Base-by-base conservation (phyloP, 1,139 yeast genomes). In the Suhomyces maxii region DNA sequence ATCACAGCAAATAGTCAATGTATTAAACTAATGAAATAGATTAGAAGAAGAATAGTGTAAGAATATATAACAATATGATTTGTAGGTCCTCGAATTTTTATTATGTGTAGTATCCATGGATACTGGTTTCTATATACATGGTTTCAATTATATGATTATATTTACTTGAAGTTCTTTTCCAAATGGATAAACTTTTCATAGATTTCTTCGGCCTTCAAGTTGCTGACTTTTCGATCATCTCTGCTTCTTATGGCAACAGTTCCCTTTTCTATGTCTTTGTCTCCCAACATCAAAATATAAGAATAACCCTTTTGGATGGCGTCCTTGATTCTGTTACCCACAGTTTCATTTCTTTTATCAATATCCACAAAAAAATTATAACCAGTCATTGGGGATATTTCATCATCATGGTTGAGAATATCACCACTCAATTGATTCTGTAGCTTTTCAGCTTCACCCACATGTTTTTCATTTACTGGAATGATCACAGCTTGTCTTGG, bases 401-500 rank as follows among this genome's bases (percentile, higher is more conserved):
- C 61, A 12, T 55, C 55, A 12, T 62, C 67, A 8, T 58, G 54
- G 37, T 53, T 54, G 7, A 65, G 46, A 36, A 76, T 62, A 31
- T 73, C 78, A 11, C 90, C 89, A 42, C 83, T 79, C 35, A 85
- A 66, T 43, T 61, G 49, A 9, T 61, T 57, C 32, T 77, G 80
- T 4, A 84, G 63, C 18, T 72, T 65, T 41, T 74, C 67, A 1
- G 96, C 93, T 48, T 78, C 73, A 14, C 64, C 76, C 9, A 58
- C 58, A 60, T 86, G 89, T 6, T 72, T 60, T 7, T 73, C 77
- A 45, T 86, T 84, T 5, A 93, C 86, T 1, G 99, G 98, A 6
- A 95, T 77, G 3, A 93, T 79, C 37, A 87, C 75, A 0, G 95
- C 96, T 64, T 93, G 99, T 53, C 95, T 78, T n/a, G 99, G 97